Percentiles rank a stretch among this genome's conserved stretches.
Evolutionary conservation across 257 asterid genomes (phyloP).

Genomic region (Forsythia viridissima): DNA sequence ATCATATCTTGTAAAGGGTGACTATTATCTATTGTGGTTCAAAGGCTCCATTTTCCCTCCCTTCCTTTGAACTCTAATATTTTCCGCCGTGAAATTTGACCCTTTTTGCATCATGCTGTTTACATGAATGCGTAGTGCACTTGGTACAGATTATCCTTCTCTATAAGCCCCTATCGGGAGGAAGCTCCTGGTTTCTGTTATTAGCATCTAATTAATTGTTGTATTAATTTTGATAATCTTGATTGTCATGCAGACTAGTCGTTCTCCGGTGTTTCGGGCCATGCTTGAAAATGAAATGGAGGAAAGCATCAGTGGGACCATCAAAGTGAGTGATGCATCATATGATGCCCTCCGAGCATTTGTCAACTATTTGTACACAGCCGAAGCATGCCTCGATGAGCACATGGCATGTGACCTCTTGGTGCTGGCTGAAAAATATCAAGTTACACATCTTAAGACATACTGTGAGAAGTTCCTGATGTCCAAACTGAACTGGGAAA

Average conservation of each 20-base stretch:
- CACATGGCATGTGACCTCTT: constrained; percentile 79
- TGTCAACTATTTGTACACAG: constrained; percentile 73
- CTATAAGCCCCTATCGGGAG: background rate
- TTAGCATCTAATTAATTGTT: background rate
- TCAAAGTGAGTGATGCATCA: constrained; percentile 77
- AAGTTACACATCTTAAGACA: constrained; percentile 78
- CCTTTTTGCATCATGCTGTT: background rate
- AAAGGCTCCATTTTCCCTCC: background rate
- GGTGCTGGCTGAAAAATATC: constrained; percentile 79
- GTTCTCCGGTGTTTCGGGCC: constrained; percentile 87
- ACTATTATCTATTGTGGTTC: background rate
- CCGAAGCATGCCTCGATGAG: constrained; percentile 76
- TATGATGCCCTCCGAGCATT: constrained; percentile 74
- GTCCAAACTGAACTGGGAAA: constrained; percentile 71
- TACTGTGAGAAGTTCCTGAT: constrained; percentile 75
- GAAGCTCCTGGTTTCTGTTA: background rate
- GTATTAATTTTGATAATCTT: constrained; percentile 13
- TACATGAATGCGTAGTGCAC: background rate
- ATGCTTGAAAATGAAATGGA: constrained; percentile 87
- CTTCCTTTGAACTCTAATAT: background rate
- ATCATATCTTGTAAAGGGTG: background rate
- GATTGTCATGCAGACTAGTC: constrained; percentile 52
- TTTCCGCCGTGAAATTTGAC: background rate
- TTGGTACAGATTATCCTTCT: background rate
- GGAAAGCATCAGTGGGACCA: constrained; percentile 81